Evolutionary conservation across 805 yeast species (phyloP), one percentile per base, ranked within the genome.

Genomic region (Candida glaebosa): DNA sequence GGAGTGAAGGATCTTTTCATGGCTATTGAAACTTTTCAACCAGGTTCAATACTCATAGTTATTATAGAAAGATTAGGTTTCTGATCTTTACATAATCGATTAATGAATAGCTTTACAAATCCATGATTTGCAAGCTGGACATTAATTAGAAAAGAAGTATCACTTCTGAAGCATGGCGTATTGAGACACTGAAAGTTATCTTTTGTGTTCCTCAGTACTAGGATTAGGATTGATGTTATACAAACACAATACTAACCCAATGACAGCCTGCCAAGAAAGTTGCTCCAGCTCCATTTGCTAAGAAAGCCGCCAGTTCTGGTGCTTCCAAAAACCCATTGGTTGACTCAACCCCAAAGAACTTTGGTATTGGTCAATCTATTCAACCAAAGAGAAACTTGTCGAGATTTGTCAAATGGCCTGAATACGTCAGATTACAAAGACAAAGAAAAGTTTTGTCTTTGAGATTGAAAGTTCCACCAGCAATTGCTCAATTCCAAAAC

Each of bases 321-420:
- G 45, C 62, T 49, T 46, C 71, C 30, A 76, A 78, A 77, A 88
- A 87, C 81, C 96, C 96, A 61, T 78, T 90, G 69, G 72, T 87
- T 65, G 95, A 86, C 73, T 74, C 95, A 51, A 78, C 88, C 56
- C 95, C 96, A 71, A 84, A 83, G 78, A 84, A 81, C 78, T 91
- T 83, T 66, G 98, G 98, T 75, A 84, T 93, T 63, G 99, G 99
- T 64, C 98, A 93, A 79, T 76, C 84, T 55, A 63, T 91, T 61
- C 98, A 91, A 76, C 96, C 83, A 89, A 88, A 84, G 81, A 84
- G 91, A 77, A 87, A 93, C 84, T 82, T 93, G 68, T 78, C 95
- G 49, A 89, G 98, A 76, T 90, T 87, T 72, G 98, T 91, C 68
- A 93, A 86, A 76, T 93, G 99, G 99, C 99, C 99, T 69, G 93